Evolutionary conservation across 2,329 filamentous ascomycete genomes (phyloP), one percentile per base, ranked within the genome.

Genomic region (Aspergillus hortae): DNA sequence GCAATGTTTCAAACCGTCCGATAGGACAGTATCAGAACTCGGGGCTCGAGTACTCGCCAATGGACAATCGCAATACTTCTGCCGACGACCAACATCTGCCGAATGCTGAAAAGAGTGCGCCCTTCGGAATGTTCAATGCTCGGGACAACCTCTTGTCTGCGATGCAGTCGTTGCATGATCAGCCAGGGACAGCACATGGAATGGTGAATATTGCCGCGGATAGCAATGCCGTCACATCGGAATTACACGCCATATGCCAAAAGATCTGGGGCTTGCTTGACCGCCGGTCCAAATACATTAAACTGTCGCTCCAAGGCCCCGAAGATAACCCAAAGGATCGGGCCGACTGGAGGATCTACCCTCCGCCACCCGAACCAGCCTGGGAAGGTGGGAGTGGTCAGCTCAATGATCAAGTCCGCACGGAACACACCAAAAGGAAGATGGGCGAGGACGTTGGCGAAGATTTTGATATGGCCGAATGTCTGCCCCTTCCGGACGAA

Each of bases 261-360:
- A 95, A 94, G 60, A 90, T 99, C 51, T 89, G 95, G 68, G 87
- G 88, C 60, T 84, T 97, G n/a, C 74, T 96, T 43, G 90, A 96
- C 61, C 79, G 92, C 38, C 85, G 94, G 54, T 86, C 91, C 68
- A 95, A 90, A 64, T 99, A 97, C 71, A 89, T 97, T 48, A 78
- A 83, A 1, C 73, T 96, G 14, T 97, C 94, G 0, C 77, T 92
- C 17, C 94, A 99, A 67, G 82, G 88, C 9, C 81, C 86, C 6
- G 81, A 83, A 11, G 90, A 96, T 67, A 96, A 97, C 61, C 94
- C 94, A 1, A 90, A 90, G 62, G 91, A 97, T 67, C 83, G 88
- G 15, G 80, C 86, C 0, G 81, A 79, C 46, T 99, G 92, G 92
- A 80, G 82, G 49, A 90, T 99, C 42, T 97, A 97, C 64, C 94